Conservation (phyloP, 2,329 filamentous ascomycete species). For the Bipolaris oryzae region DNA sequence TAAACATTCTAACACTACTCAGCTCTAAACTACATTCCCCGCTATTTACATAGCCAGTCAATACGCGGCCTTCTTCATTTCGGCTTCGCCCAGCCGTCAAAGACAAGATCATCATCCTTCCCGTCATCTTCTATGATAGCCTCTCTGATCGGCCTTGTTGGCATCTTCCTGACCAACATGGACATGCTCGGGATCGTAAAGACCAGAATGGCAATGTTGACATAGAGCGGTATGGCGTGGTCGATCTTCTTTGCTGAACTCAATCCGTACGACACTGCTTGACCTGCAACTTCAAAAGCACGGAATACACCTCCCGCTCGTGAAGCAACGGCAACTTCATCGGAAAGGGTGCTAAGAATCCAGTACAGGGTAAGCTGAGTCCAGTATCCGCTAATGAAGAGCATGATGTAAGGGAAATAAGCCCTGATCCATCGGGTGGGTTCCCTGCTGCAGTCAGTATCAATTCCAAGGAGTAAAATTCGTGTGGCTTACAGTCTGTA, state of each 20-base stretch:
- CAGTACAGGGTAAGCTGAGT: slow-evolving; percentile 17
- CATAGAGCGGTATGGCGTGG: slow-evolving; percentile 12
- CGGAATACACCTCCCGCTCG: slow-evolving; percentile 14
- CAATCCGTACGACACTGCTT: slow-evolving; percentile 17
- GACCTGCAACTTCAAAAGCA: slow-evolving; percentile 17
- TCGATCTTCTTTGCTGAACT: slow-evolving; percentile 13
- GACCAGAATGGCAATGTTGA: slow-evolving; percentile 12
- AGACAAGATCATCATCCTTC: not conserved
- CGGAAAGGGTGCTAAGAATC: slow-evolving; percentile 15
- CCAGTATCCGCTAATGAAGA: slow-evolving; percentile 12
- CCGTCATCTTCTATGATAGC: not conserved
- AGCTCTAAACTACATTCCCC: too few relatives aligned
- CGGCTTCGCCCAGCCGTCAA: not conserved
- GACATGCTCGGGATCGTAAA: slow-evolving; percentile 12
- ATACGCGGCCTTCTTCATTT: not conserved
- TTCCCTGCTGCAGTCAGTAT: slow-evolving; percentile 5
- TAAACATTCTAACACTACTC: too few relatives aligned
- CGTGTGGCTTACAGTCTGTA: slow-evolving; percentile 6
- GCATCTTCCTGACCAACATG: slow-evolving; percentile 14
- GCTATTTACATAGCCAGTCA: too few relatives aligned
- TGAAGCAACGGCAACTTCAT: slow-evolving; percentile 7
- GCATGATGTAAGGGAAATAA: slow-evolving; percentile 12
- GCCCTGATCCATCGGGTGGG: slow-evolving; percentile 7
- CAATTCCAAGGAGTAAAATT: too few relatives aligned
- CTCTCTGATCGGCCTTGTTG: not conserved